Evolutionary conservation across 495 filamentous ascomycete species (phyloP).

Genomic region (Daldinia loculata): DNA sequence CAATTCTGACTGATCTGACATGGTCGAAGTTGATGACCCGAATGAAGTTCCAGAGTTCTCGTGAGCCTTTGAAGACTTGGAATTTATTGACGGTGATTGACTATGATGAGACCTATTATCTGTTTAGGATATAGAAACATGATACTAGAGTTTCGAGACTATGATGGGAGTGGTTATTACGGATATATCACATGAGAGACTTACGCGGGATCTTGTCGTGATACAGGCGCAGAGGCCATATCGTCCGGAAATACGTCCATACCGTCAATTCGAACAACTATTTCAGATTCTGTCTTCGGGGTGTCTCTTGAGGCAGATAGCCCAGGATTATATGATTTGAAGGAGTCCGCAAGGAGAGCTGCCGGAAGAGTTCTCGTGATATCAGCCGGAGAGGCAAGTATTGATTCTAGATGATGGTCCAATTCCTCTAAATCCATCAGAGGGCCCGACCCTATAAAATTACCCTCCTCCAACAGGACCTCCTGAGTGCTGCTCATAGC

Average conservation of each 20-base stretch:
- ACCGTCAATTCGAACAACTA: slow-evolving; percentile 43
- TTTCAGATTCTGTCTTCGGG: slow-evolving; percentile 42
- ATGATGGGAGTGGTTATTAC: not conserved
- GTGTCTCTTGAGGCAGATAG: slow-evolving; percentile 38
- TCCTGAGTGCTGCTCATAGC: slow-evolving; percentile 44
- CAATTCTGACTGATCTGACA: slow-evolving; percentile 56
- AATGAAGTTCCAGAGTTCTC: slow-evolving; percentile 38
- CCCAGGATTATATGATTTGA: slow-evolving; percentile 28
- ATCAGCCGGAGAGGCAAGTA: slow-evolving; percentile 34
- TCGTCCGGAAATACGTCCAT: slow-evolving; percentile 34
- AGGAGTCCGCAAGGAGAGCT: slow-evolving; percentile 30
- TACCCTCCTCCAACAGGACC: slow-evolving; percentile 40
- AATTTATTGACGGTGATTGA: slow-evolving; percentile 24
- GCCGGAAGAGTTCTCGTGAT: slow-evolving; percentile 38
- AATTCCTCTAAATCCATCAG: slow-evolving; percentile 38
- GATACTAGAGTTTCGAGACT: not conserved
- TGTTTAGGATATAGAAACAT: slow-evolving; percentile 30
- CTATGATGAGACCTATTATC: slow-evolving; percentile 27
- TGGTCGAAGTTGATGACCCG: slow-evolving; percentile 43
- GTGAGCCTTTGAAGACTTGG: slow-evolving; percentile 23
- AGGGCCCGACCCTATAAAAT: slow-evolving; percentile 30
- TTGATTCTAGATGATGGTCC: slow-evolving; percentile 38
- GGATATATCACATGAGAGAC: slow-evolving; percentile 38
- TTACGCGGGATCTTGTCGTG: slow-evolving; percentile 38
- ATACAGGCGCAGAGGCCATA: slow-evolving; percentile 25